A percentile compares a stretch with the other conserved stretches of the same genome.
These are phyloP conservation scores for Dispira simplex DNA, from an alignment of 192 early-diverging fungal species.

Conservation along the genomic window DNA sequence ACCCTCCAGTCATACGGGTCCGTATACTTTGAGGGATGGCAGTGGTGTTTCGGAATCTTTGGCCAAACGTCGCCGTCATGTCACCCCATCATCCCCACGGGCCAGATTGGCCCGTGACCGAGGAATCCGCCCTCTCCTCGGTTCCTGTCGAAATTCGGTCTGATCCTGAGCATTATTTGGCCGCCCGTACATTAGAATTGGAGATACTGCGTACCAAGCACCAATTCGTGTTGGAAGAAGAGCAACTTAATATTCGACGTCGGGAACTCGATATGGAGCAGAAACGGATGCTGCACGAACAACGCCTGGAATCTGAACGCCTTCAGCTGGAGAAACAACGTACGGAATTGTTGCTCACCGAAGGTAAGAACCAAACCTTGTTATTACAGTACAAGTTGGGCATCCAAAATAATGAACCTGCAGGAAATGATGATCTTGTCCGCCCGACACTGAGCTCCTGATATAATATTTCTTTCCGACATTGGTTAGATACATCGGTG, in stretches of 20 bases:
- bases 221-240: neutral
- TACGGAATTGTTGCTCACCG: neutral
- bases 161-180: neutral
- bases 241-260: neutral
- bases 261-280: neutral
- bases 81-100: no score
- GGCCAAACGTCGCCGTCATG: no score
- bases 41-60: no score
- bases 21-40: no score
- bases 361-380: neutral
- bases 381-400: neutral
- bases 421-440: no score
- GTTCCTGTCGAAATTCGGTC: neutral
- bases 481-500: no score
- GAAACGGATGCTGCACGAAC: neutral
- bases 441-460: no score
- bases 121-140: neutral
- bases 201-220: neutral
- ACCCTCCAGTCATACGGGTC: no score
- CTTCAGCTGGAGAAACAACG: neutral
- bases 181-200: slow-evolving; percentile 1
- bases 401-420: neutral
- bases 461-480: no score
- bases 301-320: neutral
- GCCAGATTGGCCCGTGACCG: neutral